phyloP scores from a whole-genome alignment of 306 rosid species.

The Styphnolobium japonicum region DNA sequence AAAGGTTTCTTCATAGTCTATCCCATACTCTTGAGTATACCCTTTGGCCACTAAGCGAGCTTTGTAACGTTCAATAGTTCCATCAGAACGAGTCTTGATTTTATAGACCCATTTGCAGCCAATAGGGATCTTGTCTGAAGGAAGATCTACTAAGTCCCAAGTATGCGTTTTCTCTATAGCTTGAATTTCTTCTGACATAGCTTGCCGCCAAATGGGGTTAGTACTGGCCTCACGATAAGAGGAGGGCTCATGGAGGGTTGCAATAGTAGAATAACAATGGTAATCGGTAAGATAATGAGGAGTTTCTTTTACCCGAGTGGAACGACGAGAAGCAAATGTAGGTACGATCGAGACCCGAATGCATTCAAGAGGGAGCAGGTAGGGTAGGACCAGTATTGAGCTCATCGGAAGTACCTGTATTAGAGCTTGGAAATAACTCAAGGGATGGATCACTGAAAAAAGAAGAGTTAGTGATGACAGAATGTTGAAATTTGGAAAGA shows the following conservation, averaged over 20 bases:
- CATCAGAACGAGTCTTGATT: too few species aligned
- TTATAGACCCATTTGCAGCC: too few species aligned
- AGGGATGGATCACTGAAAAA: not conserved
- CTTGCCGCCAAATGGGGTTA: not conserved
- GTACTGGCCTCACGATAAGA: not conserved
- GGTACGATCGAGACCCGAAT: too few species aligned
- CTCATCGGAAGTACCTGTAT: not conserved
- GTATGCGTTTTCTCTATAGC: not conserved
- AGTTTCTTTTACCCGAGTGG: not conserved
- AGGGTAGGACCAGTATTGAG: not conserved
- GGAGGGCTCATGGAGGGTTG: not conserved
- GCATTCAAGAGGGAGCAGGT: not conserved
- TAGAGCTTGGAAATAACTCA: not conserved
- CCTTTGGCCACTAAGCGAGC: not conserved
- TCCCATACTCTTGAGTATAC: not conserved
- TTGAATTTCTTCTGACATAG: not conserved
- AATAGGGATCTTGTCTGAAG: not conserved
- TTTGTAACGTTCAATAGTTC: too few species aligned
- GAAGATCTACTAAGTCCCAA: not conserved
- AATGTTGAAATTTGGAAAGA: not conserved
- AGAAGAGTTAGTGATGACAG: accelerated
- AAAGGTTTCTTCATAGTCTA: not conserved
- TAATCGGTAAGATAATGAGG: not conserved
- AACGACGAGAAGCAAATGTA: not conserved
- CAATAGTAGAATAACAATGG: not conserved